Percentiles rank a stretch among this genome's conserved stretches.
phyloP scores from a whole-genome alignment of 2,329 filamentous ascomycete genomes.

The Aureobasidium sp. region DNA sequence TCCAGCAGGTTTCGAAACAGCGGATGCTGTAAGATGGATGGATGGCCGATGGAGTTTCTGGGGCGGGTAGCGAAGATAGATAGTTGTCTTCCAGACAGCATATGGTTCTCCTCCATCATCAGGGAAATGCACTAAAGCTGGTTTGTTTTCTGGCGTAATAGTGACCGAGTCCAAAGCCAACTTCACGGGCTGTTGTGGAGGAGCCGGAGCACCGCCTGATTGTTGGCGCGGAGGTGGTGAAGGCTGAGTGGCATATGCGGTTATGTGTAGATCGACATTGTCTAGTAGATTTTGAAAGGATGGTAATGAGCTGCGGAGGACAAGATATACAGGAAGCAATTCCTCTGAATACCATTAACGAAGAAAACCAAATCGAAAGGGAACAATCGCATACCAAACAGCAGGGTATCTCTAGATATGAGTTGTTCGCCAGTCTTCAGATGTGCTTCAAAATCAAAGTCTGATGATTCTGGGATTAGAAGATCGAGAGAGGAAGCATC shows the following conservation, averaged over 20 bases:
- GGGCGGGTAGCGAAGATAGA: conserved; percentile 38
- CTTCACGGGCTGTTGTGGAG: conserved; percentile 29
- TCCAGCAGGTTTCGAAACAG: conserved; percentile 44
- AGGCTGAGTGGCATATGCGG: conserved; percentile 54
- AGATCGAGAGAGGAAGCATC: conserved; percentile 19
- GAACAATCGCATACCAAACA: conserved; percentile 57
- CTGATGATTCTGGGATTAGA: conserved; percentile 30
- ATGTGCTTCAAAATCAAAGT: conserved; percentile 31
- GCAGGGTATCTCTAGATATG: conserved; percentile 51
- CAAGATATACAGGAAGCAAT: conserved; percentile 60
- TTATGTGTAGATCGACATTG: conserved; percentile 59
- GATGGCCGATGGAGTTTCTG: conserved; percentile 58
- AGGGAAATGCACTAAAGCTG: conserved; percentile 18
- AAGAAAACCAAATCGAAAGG: conserved; percentile 3
- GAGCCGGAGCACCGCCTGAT: conserved; percentile 33
- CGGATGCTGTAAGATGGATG: conserved; percentile 52
- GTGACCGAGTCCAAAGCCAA: conserved; percentile 54
- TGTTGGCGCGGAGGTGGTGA: conserved; percentile 32
- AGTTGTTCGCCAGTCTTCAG: conserved; percentile 39
- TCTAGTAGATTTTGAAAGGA: conserved; percentile 53
- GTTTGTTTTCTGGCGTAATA: conserved; percentile 19
- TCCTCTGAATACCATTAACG: conserved; percentile 55
- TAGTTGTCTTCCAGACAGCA: conserved; percentile 34
- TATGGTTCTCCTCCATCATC: conserved; percentile 23
- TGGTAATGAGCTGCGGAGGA: conserved; percentile 57